Evolutionary conservation across 2,329 filamentous ascomycete genomes (phyloP).

Genomic region (Phialophora verrucosa): DNA sequence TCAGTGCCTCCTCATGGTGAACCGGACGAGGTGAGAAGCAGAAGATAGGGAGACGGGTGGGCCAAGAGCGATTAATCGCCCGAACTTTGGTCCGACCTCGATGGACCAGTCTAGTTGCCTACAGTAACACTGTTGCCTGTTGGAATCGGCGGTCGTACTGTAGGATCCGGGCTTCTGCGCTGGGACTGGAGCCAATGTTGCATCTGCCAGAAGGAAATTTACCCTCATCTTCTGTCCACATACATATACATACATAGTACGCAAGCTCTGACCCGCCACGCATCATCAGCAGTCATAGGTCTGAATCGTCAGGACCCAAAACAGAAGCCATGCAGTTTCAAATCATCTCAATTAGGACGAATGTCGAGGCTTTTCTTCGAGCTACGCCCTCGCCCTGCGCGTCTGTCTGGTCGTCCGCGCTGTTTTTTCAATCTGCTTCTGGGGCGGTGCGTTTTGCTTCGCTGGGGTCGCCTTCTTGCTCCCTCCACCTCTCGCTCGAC

Average conservation of each 20-base stretch:
- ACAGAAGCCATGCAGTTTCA: not conserved
- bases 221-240: not conserved
- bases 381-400: conserved; percentile 24
- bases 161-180: not conserved
- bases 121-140: not conserved
- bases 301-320: not conserved
- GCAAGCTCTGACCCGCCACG: not conserved
- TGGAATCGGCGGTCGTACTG: not conserved
- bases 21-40: not conserved
- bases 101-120: not conserved
- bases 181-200: not conserved
- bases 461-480: conserved; percentile 11
- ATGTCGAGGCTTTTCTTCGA: not conserved
- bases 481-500: conserved; percentile 4
- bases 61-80: not conserved
- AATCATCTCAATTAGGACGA: not conserved
- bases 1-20: not conserved
- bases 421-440: conserved; percentile 16
- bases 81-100: conserved; percentile 15
- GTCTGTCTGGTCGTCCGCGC: conserved; percentile 24
- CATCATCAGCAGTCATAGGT: not conserved
- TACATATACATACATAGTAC: not conserved
- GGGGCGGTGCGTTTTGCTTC: not conserved
- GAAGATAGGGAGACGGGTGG: not conserved
- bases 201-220: not conserved